Percentiles rank a stretch among this genome's conserved stretches.
Evolutionary conservation across 441 rosid species (phyloP).

Genomic region (Viola pubescens): DNA sequence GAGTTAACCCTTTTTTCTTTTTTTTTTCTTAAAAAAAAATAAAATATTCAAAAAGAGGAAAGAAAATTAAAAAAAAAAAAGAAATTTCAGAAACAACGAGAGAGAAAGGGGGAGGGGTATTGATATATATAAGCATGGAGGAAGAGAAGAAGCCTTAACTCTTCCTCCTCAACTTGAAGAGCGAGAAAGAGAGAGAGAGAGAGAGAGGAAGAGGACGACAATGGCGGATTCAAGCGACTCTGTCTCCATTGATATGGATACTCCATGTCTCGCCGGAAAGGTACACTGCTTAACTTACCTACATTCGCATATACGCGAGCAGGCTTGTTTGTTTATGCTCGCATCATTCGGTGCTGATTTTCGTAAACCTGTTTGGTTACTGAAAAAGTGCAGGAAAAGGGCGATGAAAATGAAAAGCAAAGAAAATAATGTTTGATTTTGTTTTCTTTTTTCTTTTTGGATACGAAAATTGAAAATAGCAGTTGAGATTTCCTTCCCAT

Average conservation of each 20-base stretch:
- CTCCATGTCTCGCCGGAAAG: conserved; percentile 69
- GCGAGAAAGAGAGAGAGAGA: conserved; percentile 7
- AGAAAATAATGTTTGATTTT: conserved; percentile 1
- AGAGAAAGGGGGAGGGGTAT: conserved; percentile 8
- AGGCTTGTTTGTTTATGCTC: background rate
- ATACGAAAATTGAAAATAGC: background rate
- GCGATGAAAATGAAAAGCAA: background rate
- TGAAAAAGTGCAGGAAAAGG: conserved; percentile 24
- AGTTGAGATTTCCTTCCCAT: background rate
- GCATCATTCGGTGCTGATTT: background rate
- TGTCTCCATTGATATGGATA: conserved; percentile 76
- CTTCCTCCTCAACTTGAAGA: conserved; percentile 13
- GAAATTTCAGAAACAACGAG: conserved; percentile 11
- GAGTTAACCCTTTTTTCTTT: conserved; percentile 10
- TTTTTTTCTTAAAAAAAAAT: conserved; percentile 1
- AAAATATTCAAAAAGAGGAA: conserved; percentile 1
- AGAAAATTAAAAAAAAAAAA: background rate
- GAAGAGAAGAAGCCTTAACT: conserved; percentile 10
- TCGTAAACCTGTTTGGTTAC: conserved; percentile 24
- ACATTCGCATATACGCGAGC: background rate
- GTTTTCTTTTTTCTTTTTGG: background rate
- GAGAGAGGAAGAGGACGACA: conserved; percentile 13
- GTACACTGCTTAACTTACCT: conserved; percentile 20
- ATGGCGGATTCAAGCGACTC: conserved; percentile 86
- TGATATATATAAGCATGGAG: conserved; percentile 17